These are phyloP conservation scores for Eremochloa ophiuroides DNA, from an alignment of 176 grass and related monocot genomes.

Conservation along the genomic window DNA sequence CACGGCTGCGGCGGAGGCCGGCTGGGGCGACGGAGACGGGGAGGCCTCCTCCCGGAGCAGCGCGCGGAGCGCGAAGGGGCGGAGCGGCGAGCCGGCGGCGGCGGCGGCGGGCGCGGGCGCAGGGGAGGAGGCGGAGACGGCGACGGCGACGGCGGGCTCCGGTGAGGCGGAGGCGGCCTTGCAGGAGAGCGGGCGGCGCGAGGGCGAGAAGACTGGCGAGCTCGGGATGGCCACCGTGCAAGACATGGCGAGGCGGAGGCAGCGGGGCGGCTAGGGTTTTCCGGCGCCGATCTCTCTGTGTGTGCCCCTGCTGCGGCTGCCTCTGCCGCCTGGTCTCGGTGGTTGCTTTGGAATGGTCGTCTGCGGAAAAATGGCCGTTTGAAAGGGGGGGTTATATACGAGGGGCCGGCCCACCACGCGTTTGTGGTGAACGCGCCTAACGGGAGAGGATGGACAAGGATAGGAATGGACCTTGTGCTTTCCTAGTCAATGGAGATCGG, in stretches of 20 bases:
- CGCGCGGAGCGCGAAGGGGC: slow-evolving; percentile 33
- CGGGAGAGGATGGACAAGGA: background rate
- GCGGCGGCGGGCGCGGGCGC: slow-evolving; percentile 38
- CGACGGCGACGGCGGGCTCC: slow-evolving; percentile 40
- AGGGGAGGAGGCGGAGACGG: slow-evolving; percentile 31
- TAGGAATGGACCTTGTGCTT: background rate
- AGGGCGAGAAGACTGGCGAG: slow-evolving; percentile 91
- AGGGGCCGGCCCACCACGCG: background rate
- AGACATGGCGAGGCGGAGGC: slow-evolving; percentile 46
- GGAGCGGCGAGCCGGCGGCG: slow-evolving; percentile 37
- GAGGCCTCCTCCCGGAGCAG: slow-evolving; percentile 44
- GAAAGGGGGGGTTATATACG: slow-evolving; percentile 28
- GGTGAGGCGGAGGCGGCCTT: slow-evolving; percentile 65
- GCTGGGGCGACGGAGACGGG: slow-evolving; percentile 13
- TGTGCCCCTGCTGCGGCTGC: background rate
- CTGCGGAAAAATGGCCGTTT: slow-evolving; percentile 42
- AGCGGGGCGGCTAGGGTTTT: slow-evolving; percentile 24
- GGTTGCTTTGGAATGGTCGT: slow-evolving; percentile 19
- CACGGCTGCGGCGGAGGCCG: background rate
- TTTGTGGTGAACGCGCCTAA: slow-evolving; percentile 18
- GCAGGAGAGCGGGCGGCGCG: slow-evolving; percentile 69
- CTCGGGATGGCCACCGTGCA: slow-evolving; percentile 87
- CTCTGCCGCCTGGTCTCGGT: background rate
- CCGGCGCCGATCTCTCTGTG: background rate
- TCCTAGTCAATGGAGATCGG: background rate